These are phyloP conservation scores for Bipolaris sorokiniana DNA, from an alignment of 2,329 filamentous ascomycete genomes.

Conservation along the genomic window DNA sequence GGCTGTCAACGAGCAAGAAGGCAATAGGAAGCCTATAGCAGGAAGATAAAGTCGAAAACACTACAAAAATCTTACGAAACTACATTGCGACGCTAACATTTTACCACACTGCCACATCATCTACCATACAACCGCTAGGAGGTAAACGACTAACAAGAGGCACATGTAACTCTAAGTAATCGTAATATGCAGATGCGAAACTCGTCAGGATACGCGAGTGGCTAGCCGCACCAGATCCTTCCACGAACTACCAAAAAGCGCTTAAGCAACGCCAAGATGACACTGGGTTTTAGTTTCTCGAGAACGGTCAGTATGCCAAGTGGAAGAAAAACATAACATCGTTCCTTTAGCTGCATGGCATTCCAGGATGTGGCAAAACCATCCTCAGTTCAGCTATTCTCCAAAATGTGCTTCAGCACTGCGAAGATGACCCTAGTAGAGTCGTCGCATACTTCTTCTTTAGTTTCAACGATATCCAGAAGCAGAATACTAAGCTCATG, in stretches of 20 bases:
- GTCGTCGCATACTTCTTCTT: conserved; percentile 39
- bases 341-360: conserved; percentile 50
- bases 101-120: background rate
- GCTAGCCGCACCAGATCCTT: conserved; percentile 48
- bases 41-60: background rate
- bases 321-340: conserved; percentile 44
- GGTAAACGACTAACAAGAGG: background rate
- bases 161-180: background rate
- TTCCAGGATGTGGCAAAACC: conserved; percentile 53
- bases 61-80: background rate
- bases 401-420: conserved; percentile 31
- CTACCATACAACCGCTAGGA: background rate
- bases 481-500: conserved; percentile 45
- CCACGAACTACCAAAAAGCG: conserved; percentile 46
- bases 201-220: conserved; percentile 25
- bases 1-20: background rate
- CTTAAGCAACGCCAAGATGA: conserved; percentile 35
- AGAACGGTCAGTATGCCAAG: conserved; percentile 25
- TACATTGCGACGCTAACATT: background rate
- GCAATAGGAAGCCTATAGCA: background rate
- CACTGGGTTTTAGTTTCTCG: conserved; percentile 48
- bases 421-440: conserved; percentile 8
- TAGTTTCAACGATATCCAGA: conserved; percentile 48
- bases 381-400: conserved; percentile 50
- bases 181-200: conserved; percentile 1